These are phyloP conservation scores for Phialemoniopsis sp. DNA, from an alignment of 2,329 filamentous ascomycete genomes.

Conservation along the genomic window DNA sequence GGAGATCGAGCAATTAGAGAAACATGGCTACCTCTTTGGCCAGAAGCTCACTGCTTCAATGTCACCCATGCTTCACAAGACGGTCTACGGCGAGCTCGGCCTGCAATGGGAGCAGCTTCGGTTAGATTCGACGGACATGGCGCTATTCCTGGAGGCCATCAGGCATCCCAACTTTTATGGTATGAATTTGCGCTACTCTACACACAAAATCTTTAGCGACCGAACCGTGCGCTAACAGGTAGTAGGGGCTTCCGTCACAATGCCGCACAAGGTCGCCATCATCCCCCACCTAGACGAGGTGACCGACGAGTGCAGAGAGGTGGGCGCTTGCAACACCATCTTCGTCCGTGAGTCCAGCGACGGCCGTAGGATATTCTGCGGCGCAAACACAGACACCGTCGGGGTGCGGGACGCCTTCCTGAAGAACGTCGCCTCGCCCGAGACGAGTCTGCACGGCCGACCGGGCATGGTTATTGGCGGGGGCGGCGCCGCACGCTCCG, in stretches of 20 bases:
- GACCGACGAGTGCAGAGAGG: slow-evolving; percentile 66
- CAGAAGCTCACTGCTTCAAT: slow-evolving; percentile 51
- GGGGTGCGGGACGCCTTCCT: slow-evolving; percentile 72
- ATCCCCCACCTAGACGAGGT: slow-evolving; percentile 69
- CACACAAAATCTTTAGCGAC: no score
- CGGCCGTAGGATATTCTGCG: slow-evolving; percentile 53
- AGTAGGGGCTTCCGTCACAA: slow-evolving; percentile 67
- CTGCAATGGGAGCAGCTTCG: slow-evolving; percentile 48
- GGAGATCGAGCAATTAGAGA: slow-evolving; percentile 24
- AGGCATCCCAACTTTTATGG: slow-evolving; percentile 59
- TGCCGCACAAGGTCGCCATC: slow-evolving; percentile 80
- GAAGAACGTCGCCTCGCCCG: slow-evolving; percentile 42
- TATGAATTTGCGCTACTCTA: no score
- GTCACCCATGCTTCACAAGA: slow-evolving; percentile 49
- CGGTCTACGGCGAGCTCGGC: slow-evolving; percentile 46
- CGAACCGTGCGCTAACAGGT: neutral
- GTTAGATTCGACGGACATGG: slow-evolving; percentile 47
- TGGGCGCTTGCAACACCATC: slow-evolving; percentile 78
- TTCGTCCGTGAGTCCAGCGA: slow-evolving; percentile 49
- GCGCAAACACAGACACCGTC: slow-evolving; percentile 78
- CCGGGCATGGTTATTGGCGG: slow-evolving; percentile 74
- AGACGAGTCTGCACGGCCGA: slow-evolving; percentile 43
- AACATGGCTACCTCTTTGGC: slow-evolving; percentile 53
- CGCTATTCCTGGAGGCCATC: slow-evolving; percentile 44
- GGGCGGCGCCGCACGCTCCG: slow-evolving; percentile 73